Evolutionary conservation across 2,329 filamentous ascomycete species (phyloP), one percentile per base, ranked within the genome.

Genomic region (Penicillium sp.): DNA sequence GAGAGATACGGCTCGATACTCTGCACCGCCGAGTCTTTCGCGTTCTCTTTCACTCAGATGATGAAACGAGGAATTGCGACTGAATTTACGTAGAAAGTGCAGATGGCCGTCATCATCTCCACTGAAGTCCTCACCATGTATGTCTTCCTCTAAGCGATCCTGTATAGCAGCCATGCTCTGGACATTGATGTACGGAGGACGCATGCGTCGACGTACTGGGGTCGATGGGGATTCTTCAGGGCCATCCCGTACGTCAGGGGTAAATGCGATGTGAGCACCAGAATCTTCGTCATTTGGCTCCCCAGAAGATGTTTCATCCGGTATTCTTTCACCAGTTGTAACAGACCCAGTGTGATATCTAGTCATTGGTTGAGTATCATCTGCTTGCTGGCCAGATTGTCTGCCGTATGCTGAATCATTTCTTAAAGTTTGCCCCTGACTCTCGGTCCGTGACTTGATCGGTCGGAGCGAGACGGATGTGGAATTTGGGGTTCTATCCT

Each of bases 31-130:
- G 8, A 48, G 46, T 14, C 25, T 20, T 18, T 35, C 38, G n/a
- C 46, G 38, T 30, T 48, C 46, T 14, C 27, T 14, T 18, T 48
- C 46, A 27, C 28, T 48, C 13, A 48, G 46, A n/a, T 48, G 40
- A 24, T 48, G 25, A 8, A 48, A 48, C 13, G 46, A 33, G 13
- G 46, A 48, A 27, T 48, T 48, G 18, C 46, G 46, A n/a, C 33
- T 28, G 18, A 48, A 25, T 27, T 48, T 48, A 10, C 25, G 27
- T 30, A 48, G 38, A 18, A 48, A 13, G n/a, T 42, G 30, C 38
- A 20, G n/a, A 27, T 43, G 36, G 22, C 31, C 18, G n/a, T 35
- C 20, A 25, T 35, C 38, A 6, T 10, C 38, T 25, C 28, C 38
- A 27, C 10, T 27, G 18, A 38, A 33, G 2, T 10, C 27, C 6